Percentiles rank a stretch among this genome's conserved stretches.
These are phyloP conservation scores for Ophiostoma montium DNA, from an alignment of 2,329 filamentous ascomycete genomes.

Conservation along the genomic window DNA sequence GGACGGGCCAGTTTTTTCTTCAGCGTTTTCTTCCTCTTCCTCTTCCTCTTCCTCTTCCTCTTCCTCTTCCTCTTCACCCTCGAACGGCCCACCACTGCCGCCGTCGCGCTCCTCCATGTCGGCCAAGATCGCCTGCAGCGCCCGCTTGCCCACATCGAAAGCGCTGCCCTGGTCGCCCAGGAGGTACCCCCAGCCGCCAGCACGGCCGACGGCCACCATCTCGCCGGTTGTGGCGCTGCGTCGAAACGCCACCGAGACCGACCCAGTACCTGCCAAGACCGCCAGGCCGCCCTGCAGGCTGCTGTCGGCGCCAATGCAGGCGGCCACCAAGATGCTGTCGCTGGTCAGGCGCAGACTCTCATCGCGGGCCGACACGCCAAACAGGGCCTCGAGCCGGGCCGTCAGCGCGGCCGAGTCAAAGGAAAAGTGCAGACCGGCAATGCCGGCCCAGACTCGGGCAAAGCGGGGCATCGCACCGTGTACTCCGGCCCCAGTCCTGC, in stretches of 20 bases:
- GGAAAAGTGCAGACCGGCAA: slow-evolving; percentile 6
- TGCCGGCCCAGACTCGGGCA: slow-evolving; percentile 5
- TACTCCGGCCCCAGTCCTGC: neutral
- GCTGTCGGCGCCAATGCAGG: slow-evolving; percentile 4
- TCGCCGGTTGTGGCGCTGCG: neutral
- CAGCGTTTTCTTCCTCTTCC: too few relatives aligned
- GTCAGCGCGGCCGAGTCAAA: slow-evolving; percentile 4
- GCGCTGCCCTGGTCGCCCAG: slow-evolving; percentile 7
- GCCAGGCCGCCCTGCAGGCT: slow-evolving; percentile 2
- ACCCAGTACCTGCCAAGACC: slow-evolving; percentile 1
- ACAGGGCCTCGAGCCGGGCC: slow-evolving; percentile 2
- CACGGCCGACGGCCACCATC: neutral
- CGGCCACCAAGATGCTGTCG: slow-evolving; percentile 2
- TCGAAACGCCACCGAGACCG: slow-evolving; percentile 3
- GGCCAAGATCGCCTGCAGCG: slow-evolving; percentile 3
- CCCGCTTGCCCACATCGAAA: slow-evolving; percentile 6
- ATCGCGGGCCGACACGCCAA: neutral
- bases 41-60: too few relatives aligned
- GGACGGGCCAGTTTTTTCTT: too few relatives aligned
- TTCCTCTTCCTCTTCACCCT: neutral
- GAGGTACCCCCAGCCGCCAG: slow-evolving; percentile 7
- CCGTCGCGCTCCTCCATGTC: slow-evolving; percentile 5
- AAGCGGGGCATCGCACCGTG: neutral
- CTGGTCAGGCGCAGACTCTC: slow-evolving; percentile 6
- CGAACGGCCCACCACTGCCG: neutral